These are phyloP conservation scores for Aspergillus sp. DNA, from an alignment of 2,329 filamentous ascomycete genomes.

Conservation along the genomic window DNA sequence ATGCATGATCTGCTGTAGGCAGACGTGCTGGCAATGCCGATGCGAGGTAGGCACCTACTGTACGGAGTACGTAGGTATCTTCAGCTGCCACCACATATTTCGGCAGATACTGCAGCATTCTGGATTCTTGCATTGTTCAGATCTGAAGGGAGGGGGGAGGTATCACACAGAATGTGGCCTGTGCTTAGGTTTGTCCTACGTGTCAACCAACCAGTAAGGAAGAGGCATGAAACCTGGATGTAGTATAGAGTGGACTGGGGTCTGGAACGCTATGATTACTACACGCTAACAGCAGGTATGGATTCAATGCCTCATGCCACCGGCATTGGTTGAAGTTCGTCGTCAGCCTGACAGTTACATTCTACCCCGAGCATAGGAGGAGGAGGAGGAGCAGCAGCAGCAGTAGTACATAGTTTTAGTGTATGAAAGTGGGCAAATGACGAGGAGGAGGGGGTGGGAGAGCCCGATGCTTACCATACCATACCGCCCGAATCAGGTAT, in stretches of 20 bases:
- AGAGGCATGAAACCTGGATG: not conserved
- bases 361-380: too few species aligned
- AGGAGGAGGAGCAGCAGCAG: too few species aligned
- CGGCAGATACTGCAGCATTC: slow-evolving; percentile 13
- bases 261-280: slow-evolving; percentile 3
- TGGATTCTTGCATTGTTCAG: slow-evolving; percentile 9
- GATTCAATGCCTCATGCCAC: not conserved
- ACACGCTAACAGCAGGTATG: not conserved
- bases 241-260: not conserved
- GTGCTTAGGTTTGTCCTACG: slow-evolving; percentile 13
- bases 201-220: slow-evolving; percentile 10
- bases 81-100: slow-evolving; percentile 3
- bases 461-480: not conserved
- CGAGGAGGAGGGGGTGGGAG: too few species aligned
- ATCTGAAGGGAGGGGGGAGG: slow-evolving; percentile 8
- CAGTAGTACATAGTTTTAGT: too few species aligned
- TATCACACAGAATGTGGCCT: slow-evolving; percentile 17
- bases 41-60: not conserved
- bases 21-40: not conserved
- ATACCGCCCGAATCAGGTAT: not conserved
- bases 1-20: slow-evolving; percentile 1
- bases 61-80: not conserved
- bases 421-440: too few species aligned
- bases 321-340: not conserved
- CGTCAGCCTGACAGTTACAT: too few species aligned